Evolutionary conservation across 805 yeast species (phyloP).

Genomic region (Ogataea nitratoaversa): DNA sequence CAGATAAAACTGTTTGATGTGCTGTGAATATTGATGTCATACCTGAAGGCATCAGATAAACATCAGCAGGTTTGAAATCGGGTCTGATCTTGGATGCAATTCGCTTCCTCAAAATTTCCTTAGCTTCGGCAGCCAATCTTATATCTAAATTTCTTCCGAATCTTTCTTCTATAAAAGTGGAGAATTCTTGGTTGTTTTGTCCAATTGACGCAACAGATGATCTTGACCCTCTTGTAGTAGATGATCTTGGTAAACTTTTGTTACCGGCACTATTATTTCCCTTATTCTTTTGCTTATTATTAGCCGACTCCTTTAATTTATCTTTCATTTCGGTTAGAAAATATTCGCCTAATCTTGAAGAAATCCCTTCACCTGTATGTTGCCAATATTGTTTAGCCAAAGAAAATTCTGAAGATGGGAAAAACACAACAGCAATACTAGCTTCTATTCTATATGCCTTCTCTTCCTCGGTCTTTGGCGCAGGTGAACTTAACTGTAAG

Average conservation of each 20-base stretch:
- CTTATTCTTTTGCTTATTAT: slow-evolving; percentile 14
- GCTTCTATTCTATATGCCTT: slow-evolving; percentile 58
- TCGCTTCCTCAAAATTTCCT: slow-evolving; percentile 65
- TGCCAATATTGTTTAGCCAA: slow-evolving; percentile 92
- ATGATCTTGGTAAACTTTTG: slow-evolving; percentile 12
- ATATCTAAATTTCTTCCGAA: slow-evolving; percentile 87
- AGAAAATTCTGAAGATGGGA: slow-evolving; percentile 52
- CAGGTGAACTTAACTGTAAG: slow-evolving; percentile 67
- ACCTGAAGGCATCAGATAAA: slow-evolving; percentile 82
- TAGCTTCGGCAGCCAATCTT: slow-evolving; percentile 71
- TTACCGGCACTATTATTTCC: background rate
- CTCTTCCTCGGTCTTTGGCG: slow-evolving; percentile 59
- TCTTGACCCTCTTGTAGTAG: slow-evolving; percentile 24
- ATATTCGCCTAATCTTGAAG: slow-evolving; percentile 86
- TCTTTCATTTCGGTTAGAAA: slow-evolving; percentile 56
- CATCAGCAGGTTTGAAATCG: slow-evolving; percentile 46
- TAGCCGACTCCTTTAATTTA: slow-evolving; percentile 31
- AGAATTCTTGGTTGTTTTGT: slow-evolving; percentile 43
- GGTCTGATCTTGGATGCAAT: slow-evolving; percentile 59
- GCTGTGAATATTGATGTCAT: slow-evolving; percentile 90
- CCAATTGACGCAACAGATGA: slow-evolving; percentile 21
- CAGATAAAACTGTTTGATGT: slow-evolving; percentile 42
- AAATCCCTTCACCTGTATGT: slow-evolving; percentile 94
- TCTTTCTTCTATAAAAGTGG: slow-evolving; percentile 76
- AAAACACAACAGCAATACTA: slow-evolving; percentile 74